Percentiles rank a stretch among this genome's conserved stretches.
These are phyloP conservation scores for Raphanus hybrid DNA, from an alignment of 441 rosid species.

Conservation along the genomic window DNA sequence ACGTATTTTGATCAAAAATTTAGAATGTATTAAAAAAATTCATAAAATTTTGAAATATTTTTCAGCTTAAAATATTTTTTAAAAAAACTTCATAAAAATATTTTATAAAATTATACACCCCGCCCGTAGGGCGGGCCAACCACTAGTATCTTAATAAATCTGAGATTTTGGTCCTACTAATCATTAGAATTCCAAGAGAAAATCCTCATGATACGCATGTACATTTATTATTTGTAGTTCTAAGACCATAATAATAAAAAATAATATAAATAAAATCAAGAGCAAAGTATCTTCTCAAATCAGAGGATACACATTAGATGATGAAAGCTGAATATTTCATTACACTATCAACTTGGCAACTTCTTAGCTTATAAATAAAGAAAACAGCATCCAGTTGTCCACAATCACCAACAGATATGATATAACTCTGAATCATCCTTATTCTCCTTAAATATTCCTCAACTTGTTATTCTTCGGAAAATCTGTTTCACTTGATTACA, in stretches of 20 bases:
- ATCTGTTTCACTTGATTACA: background rate
- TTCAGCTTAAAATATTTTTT: no score
- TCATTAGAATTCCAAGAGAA: constrained; percentile 12
- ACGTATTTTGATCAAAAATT: no score
- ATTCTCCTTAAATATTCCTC: constrained; percentile 23
- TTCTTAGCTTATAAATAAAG: constrained; percentile 12
- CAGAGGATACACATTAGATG: constrained; percentile 27
- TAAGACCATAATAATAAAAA: background rate
- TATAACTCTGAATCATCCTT: constrained; percentile 27
- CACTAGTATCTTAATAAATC: constrained; percentile 9
- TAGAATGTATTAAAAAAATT: no score
- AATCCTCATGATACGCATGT: constrained; percentile 22
- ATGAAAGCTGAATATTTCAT: constrained; percentile 30
- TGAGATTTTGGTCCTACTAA: constrained; percentile 33
- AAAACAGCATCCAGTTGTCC: constrained; percentile 37
- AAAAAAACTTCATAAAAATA: no score
- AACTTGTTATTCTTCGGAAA: constrained; percentile 29
- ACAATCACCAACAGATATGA: constrained; percentile 27
- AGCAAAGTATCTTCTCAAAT: constrained; percentile 28
- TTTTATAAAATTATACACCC: no score
- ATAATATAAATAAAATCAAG: background rate
- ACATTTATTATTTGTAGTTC: constrained; percentile 2
- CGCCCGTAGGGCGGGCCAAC: no score
- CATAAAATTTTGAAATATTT: no score
- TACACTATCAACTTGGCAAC: constrained; percentile 39